Percentiles rank a stretch among this genome's conserved stretches.
Conservation (phyloP, 148 eudicot species). For the Nyssa sinensis region DNA sequence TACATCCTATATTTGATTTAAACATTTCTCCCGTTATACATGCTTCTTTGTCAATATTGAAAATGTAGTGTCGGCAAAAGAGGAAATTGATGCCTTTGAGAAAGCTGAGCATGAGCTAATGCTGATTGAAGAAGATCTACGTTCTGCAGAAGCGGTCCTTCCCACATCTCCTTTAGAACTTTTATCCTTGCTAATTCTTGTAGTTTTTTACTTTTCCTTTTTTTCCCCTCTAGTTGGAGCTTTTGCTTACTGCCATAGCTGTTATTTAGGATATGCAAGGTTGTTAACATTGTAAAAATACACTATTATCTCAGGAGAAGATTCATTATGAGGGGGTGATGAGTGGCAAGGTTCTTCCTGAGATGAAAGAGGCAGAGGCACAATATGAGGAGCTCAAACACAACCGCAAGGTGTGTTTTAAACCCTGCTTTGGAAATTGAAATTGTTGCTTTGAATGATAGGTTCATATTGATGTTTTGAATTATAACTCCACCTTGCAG, state of each 20-base stretch:
- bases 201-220: background rate
- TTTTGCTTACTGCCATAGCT: constrained; percentile 2
- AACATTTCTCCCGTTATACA: background rate
- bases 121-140: constrained; percentile 48
- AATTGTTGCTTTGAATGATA: background rate
- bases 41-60: constrained; percentile 14
- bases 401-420: constrained; percentile 47
- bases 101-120: constrained; percentile 56
- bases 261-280: constrained; percentile 6
- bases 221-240: background rate
- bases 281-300: constrained; percentile 7
- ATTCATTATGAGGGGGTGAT: constrained; percentile 52
- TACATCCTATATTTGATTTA: background rate
- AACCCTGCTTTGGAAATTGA: constrained; percentile 1
- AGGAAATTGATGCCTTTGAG: constrained; percentile 58
- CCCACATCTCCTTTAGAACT: background rate
- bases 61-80: constrained; percentile 69
- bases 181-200: background rate
- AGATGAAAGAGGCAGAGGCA: constrained; percentile 54
- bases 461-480: background rate
- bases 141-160: constrained; percentile 48
- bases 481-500: background rate
- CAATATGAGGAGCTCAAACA: constrained; percentile 55
- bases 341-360: constrained; percentile 47
- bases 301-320: constrained; percentile 48